A percentile compares a stretch with the other conserved stretches of the same genome.
Conservation (phyloP, 352 stramenopile species). For the Globisporangium iwayamae region DNA sequence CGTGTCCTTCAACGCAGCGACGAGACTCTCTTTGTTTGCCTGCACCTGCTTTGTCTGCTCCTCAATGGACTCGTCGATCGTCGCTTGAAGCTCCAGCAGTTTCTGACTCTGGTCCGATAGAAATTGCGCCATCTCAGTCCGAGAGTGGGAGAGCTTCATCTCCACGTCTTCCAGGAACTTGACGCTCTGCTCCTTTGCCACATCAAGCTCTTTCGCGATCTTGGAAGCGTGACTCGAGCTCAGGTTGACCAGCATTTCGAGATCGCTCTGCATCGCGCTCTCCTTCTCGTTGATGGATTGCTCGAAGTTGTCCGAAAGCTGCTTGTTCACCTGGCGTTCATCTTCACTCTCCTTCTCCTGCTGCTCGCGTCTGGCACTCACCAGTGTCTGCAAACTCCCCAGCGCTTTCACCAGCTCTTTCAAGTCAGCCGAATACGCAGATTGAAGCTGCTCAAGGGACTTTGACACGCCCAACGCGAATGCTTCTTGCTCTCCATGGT, state of each 20-base stretch:
- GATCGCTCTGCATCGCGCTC: slow-evolving; percentile 25
- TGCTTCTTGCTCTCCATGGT: slow-evolving; percentile 45
- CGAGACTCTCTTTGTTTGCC: slow-evolving; percentile 29
- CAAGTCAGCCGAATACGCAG: slow-evolving; percentile 41
- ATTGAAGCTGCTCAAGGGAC: slow-evolving; percentile 45
- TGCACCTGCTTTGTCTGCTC: slow-evolving; percentile 41
- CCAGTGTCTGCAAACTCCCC: slow-evolving; percentile 28
- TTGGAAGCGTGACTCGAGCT: slow-evolving; percentile 27
- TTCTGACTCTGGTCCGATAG: slow-evolving; percentile 42
- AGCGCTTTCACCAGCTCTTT: slow-evolving; percentile 31
- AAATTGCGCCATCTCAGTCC: slow-evolving; percentile 33
- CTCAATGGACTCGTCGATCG: slow-evolving; percentile 43
- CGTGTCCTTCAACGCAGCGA: slow-evolving; percentile 27
- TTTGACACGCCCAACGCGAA: slow-evolving; percentile 41
- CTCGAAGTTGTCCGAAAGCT: slow-evolving; percentile 24
- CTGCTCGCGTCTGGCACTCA: slow-evolving; percentile 17
- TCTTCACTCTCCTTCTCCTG: slow-evolving; percentile 20
- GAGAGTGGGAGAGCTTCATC: slow-evolving; percentile 25
- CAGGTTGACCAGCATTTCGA: slow-evolving; percentile 32
- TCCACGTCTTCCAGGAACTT: slow-evolving; percentile 33
- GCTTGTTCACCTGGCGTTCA: slow-evolving; percentile 13
- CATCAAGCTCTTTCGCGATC: slow-evolving; percentile 26
- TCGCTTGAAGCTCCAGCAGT: slow-evolving; percentile 38
- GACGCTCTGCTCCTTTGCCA: slow-evolving; percentile 26
- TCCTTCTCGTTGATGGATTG: slow-evolving; percentile 25